Conservation (phyloP, 345 rosid genomes). For the Limnanthes douglasii region DNA sequence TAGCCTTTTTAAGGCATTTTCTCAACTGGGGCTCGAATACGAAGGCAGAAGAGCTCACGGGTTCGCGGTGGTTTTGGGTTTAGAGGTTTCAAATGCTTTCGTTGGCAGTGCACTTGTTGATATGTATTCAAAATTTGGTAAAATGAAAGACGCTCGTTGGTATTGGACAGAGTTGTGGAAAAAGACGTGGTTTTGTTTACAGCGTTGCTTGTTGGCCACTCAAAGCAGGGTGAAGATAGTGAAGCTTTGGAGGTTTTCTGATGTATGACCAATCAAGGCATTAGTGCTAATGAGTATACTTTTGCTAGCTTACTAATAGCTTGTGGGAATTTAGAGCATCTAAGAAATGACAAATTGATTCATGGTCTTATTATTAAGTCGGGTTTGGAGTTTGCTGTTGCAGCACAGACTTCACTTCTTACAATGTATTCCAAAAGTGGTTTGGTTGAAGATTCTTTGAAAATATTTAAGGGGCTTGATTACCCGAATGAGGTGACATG, state of each 20-base stretch:
- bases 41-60: slow-evolving; percentile 34
- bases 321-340: slow-evolving; percentile 27
- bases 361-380: slow-evolving; percentile 29
- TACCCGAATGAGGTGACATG: slow-evolving; percentile 34
- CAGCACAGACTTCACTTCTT: slow-evolving; percentile 41
- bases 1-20: slow-evolving; percentile 31
- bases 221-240: slow-evolving; percentile 22
- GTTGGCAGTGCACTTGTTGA: slow-evolving; percentile 38
- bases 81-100: slow-evolving; percentile 28
- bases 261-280: slow-evolving; percentile 24
- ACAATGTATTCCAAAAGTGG: slow-evolving; percentile 40
- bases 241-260: slow-evolving; percentile 23
- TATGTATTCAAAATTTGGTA: slow-evolving; percentile 40
- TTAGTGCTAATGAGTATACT: slow-evolving; percentile 32
- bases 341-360: slow-evolving; percentile 18
- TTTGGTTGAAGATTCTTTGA: slow-evolving; percentile 30
- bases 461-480: slow-evolving; percentile 19
- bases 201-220: slow-evolving; percentile 36
- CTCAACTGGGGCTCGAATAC: slow-evolving; percentile 16
- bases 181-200: slow-evolving; percentile 39
- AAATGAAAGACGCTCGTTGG: slow-evolving; percentile 30
- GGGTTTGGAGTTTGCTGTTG: slow-evolving; percentile 28
- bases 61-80: slow-evolving; percentile 24
- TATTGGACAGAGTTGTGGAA: slow-evolving; percentile 22
- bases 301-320: slow-evolving; percentile 33